Evolutionary conservation across 768 basidiomycete species (phyloP), one percentile per base, ranked within the genome.

Genomic region (Pleurotus tuber-regium): DNA sequence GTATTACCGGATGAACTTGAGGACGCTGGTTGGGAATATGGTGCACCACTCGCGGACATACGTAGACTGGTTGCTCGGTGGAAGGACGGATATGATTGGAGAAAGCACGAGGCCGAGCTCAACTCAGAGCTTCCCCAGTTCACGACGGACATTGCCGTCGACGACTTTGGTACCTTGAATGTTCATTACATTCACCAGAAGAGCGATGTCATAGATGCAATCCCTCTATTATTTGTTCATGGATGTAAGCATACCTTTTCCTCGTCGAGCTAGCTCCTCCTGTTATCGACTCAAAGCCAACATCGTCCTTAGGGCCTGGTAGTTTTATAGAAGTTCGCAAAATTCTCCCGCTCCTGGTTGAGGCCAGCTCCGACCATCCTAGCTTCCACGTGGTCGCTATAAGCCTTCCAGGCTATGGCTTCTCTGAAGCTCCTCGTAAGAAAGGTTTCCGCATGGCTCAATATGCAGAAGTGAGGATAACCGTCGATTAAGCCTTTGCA

Each of bases 201-300:
- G 61, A 82, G 82, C 58, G 25, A 55, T 5, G 56, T 67, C 0
- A 54, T 54, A 1, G 63, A 66, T n/a, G 82, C 82, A 0, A 77
- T 85, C 25, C 82, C 83, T 1, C 61, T 86, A n/a, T 64, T 85
- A 25, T 84, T 79, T 54, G 73, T 83, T 10, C 83, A 85, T 53
- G 84, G 84, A 35, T 85, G 83, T 70, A 50, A 41, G 67, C 61
- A 2, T 11, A 21, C 4, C 44, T 18, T 46, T 47, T 12, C 23
- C 25, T 2, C 16, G 18, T 43, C 21, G 10, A 8, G 12, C 1
- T 8, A 12, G 8, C 29, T 16, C 4, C 26, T 25, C 14, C 46
- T 48, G 16, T n/a, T n/a, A n/a, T n/a, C n/a, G n/a, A n/a, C n/a
- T n/a, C n/a, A n/a, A n/a, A 38, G 9, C 7, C 19, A 30, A n/a